These are phyloP conservation scores for Arthrobotrys musiformis DNA, from an alignment of 2,329 filamentous ascomycete species.

Conservation along the genomic window DNA sequence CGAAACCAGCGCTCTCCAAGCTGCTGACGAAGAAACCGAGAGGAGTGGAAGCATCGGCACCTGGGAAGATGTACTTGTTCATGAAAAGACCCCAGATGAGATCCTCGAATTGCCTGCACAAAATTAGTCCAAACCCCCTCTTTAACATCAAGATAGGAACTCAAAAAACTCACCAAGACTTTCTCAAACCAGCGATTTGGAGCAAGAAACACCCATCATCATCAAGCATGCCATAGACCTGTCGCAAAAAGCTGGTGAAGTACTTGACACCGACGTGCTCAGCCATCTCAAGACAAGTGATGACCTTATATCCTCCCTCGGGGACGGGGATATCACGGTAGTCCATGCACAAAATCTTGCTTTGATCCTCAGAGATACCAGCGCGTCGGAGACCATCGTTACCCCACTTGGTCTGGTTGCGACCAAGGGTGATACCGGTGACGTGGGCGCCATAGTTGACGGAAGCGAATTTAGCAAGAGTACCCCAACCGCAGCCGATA, in stretches of 20 bases:
- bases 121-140: background rate
- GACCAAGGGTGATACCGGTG: slow-evolving; percentile 91
- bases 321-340: slow-evolving; percentile 92
- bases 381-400: slow-evolving; percentile 86
- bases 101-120: slow-evolving; percentile 69
- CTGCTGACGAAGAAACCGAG: slow-evolving; percentile 86
- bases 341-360: slow-evolving; percentile 92
- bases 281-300: slow-evolving; percentile 97
- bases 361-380: slow-evolving; percentile 86
- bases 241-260: slow-evolving; percentile 80
- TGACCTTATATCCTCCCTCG: slow-evolving; percentile 85
- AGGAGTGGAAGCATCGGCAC: slow-evolving; percentile 93
- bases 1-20: slow-evolving; percentile 86
- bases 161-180: slow-evolving; percentile 93
- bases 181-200: slow-evolving; percentile 92
- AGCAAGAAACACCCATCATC: slow-evolving; percentile 97
- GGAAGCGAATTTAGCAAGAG: slow-evolving; percentile 89
- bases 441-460: slow-evolving; percentile 87
- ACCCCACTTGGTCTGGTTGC: slow-evolving; percentile 97
- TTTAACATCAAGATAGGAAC: slow-evolving; percentile 17
- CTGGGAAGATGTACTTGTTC: slow-evolving; percentile 99
- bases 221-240: slow-evolving; percentile 94
- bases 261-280: slow-evolving; percentile 97
- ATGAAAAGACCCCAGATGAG: slow-evolving; percentile 98
- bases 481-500: slow-evolving; percentile 98